Base-by-base conservation (phyloP, 1,284 basidiomycete genomes). In the Malassezia restricta region DNA sequence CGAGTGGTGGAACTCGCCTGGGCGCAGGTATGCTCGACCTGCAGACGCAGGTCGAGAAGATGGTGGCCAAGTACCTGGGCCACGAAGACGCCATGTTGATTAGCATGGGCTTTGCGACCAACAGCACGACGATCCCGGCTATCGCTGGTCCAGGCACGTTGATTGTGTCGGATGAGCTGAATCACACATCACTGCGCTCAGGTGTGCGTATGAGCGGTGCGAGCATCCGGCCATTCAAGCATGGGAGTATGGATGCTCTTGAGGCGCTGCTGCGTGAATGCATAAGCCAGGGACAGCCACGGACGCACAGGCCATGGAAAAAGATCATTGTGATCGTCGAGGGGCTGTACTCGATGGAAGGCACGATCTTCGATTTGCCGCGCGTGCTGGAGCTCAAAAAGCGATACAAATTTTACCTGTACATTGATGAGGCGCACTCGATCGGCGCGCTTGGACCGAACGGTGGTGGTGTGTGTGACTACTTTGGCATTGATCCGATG, bases 361-460 rank as follows among this genome's bases (percentile, higher is more conserved):
- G 92, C 24, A 90, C 87, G 6, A 73, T 98, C 58, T 83, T 86
- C 49, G 83, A 95, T 74, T 71, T 99, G 45, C 91, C 91, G 1
- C 78, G 73, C 9, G 77, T 99, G 49, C 73, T 98, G 62, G 83
- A 86, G 62, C 79, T 99, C 56, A 96, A 95, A 80, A 81, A 84
- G 71, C 86, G 84, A 71, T 98, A 96, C 81, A 98, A 96, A 89
- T 98, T 98, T 77, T 88, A 91, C 75, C 76, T 98, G 40, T 98
- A 87, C 73, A 78, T 98, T 49, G 92, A 99, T 71, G 92, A 99
- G 76, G 92, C 92, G 0, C 92, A 99, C 74, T 96, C 92, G 3
- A 83, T 98, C 62, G 92, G 94, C 57, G 92, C 90, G 1, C 79
- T 98, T 37, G 92, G 92, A 32, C 87, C 90, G 7, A 81, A 86